Conservation (phyloP, 305 asterid species). For the Galium porrigens region DNA sequence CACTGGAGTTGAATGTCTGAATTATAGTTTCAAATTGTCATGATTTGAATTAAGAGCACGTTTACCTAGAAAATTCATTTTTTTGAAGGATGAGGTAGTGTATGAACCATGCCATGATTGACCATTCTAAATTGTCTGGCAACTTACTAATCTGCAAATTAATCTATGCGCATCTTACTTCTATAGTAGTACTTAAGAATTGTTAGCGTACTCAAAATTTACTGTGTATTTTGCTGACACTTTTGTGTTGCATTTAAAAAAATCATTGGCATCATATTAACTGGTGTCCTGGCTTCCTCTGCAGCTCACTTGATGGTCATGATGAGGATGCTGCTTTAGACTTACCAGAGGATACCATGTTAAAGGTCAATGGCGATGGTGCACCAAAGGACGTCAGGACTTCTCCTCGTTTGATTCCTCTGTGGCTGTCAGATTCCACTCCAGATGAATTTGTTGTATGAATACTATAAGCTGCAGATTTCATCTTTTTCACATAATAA, state of each 20-base stretch:
- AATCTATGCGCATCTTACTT: not conserved
- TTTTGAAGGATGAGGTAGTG: not conserved
- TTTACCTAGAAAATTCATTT: not conserved
- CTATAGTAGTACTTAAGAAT: not conserved
- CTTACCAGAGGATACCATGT: slow-evolving; percentile 39
- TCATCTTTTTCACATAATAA: slow-evolving; percentile 20
- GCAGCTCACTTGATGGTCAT: slow-evolving; percentile 66
- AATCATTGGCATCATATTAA: slow-evolving; percentile 5
- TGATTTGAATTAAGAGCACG: not conserved
- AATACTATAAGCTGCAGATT: slow-evolving; percentile 22
- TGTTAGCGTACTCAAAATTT: not conserved
- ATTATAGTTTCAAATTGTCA: not conserved
- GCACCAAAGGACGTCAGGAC: slow-evolving; percentile 38
- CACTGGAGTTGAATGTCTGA: not conserved
- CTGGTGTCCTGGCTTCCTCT: slow-evolving; percentile 18
- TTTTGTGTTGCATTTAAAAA: not conserved
- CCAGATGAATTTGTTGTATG: slow-evolving; percentile 98
- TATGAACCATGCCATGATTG: not conserved
- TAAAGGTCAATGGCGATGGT: slow-evolving; percentile 51
- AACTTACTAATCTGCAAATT: not conserved
- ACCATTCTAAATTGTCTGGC: not conserved
- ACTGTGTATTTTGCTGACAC: not conserved
- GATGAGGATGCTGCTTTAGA: slow-evolving; percentile 55
- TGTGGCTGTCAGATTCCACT: slow-evolving; percentile 82
- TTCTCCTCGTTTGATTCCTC: slow-evolving; percentile 53